Conservation (phyloP, 2,329 filamentous ascomycete species). For the Fusarium citri region DNA sequence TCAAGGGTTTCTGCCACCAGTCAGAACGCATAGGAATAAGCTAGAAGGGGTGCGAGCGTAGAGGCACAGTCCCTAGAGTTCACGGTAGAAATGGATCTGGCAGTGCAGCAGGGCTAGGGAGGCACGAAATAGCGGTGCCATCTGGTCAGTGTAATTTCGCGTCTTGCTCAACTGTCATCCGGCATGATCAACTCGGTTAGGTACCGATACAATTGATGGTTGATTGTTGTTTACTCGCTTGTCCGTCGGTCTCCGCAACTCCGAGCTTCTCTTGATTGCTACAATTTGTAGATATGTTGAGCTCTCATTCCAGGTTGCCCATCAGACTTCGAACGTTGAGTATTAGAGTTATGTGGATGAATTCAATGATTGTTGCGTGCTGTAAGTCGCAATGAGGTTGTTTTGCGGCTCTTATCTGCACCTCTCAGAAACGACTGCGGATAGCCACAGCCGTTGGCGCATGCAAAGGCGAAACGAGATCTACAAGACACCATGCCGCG, state of each 20-base stretch:
- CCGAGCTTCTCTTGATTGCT: slow-evolving; percentile 21
- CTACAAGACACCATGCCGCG: slow-evolving; percentile 39
- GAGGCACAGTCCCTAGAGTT: background rate
- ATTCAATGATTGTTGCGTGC: slow-evolving; percentile 6
- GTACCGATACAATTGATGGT: slow-evolving; percentile 39
- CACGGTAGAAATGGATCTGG: slow-evolving; percentile 1
- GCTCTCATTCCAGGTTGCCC: slow-evolving; percentile 15
- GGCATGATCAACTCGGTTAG: slow-evolving; percentile 32
- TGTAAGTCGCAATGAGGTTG: slow-evolving; percentile 14
- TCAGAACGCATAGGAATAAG: slow-evolving; percentile 27
- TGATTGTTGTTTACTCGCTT: slow-evolving; percentile 32
- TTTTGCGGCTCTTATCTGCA: slow-evolving; percentile 40
- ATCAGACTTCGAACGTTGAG: slow-evolving; percentile 22
- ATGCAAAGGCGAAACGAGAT: slow-evolving; percentile 35
- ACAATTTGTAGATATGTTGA: slow-evolving; percentile 29
- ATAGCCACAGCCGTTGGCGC: slow-evolving; percentile 37
- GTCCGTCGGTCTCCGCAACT: slow-evolving; percentile 40
- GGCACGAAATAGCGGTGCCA: slow-evolving; percentile 8
- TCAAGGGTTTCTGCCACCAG: slow-evolving; percentile 28
- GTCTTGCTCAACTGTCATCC: slow-evolving; percentile 34
- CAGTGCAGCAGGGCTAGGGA: slow-evolving; percentile 6
- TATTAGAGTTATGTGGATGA: slow-evolving; percentile 23
- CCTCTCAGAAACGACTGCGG: slow-evolving; percentile 19
- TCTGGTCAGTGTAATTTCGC: slow-evolving; percentile 42
- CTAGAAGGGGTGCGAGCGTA: slow-evolving; percentile 17